phyloP scores from a whole-genome alignment of 495 filamentous ascomycete genomes.

The Terfezia claveryi region DNA sequence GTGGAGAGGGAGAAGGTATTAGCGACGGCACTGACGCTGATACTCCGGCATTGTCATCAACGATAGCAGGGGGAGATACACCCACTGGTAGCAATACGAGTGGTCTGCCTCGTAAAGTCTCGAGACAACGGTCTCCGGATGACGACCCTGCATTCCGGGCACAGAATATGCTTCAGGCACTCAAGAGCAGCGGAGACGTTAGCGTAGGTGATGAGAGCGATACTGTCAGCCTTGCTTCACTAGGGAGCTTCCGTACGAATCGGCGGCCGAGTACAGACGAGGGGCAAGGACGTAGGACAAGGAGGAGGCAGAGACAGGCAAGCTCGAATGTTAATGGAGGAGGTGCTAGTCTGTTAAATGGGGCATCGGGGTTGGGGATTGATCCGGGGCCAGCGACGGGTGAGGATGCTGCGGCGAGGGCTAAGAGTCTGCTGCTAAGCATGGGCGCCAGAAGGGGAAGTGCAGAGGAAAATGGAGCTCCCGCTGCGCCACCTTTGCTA shows the following conservation, averaged over 20 bases:
- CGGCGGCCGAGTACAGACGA: not conserved
- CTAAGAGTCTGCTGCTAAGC: slow-evolving; percentile 27
- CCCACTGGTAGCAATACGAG: not conserved
- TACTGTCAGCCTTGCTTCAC: not conserved
- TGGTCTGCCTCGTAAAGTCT: not conserved
- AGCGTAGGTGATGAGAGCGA: not conserved
- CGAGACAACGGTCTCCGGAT: slow-evolving; percentile 4
- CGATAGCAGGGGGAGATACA: not conserved
- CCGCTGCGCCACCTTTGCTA: not conserved
- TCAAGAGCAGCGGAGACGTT: not conserved
- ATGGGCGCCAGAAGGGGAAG: slow-evolving; percentile 8
- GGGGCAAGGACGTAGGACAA: not conserved
- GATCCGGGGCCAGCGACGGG: slow-evolving; percentile 2
- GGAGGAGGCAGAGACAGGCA: not conserved
- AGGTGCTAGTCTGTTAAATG: not conserved
- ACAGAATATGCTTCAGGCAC: not conserved
- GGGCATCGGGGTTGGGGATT: not conserved
- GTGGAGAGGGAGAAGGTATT: slow-evolving; percentile 21
- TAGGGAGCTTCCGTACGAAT: not conserved
- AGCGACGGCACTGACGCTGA: slow-evolving; percentile 5
- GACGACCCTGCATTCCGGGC: not conserved
- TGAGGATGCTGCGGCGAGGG: slow-evolving; percentile 22
- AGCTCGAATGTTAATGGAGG: slow-evolving; percentile 1
- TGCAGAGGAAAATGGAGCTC: slow-evolving; percentile 1
- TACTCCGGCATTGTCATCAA: not conserved